Percentiles rank a stretch among this genome's conserved stretches.
phyloP scores from a whole-genome alignment of 768 basidiomycete genomes.

The Boletus subparvulus region DNA sequence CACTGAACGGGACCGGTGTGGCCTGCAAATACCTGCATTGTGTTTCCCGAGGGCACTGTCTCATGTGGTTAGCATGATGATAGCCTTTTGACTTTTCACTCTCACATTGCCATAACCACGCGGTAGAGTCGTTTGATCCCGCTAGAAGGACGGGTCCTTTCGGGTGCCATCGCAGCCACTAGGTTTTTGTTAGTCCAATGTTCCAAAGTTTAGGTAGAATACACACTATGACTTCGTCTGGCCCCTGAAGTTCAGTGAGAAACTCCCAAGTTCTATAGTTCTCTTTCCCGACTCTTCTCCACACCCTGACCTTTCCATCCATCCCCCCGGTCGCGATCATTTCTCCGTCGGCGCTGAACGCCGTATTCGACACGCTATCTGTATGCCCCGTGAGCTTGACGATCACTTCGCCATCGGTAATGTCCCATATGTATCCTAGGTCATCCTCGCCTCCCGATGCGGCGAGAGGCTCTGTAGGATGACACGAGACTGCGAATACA shows the following conservation, averaged over 20 bases:
- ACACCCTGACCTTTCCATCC: constrained; percentile 93
- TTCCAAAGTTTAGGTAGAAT: background rate
- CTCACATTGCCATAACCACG: constrained; percentile 97
- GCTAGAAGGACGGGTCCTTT: constrained; percentile 85
- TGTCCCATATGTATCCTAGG: constrained; percentile 90
- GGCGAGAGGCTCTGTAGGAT: constrained; percentile 79
- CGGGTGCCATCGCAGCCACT: constrained; percentile 98
- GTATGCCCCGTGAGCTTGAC: constrained; percentile 89
- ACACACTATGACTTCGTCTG: constrained; percentile 92
- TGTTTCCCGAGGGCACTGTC: constrained; percentile 89
- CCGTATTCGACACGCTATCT: constrained; percentile 80
- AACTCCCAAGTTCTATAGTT: constrained; percentile 89
- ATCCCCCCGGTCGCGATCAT: constrained; percentile 95
- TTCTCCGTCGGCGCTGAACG: constrained; percentile 88
- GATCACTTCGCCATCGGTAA: constrained; percentile 75
- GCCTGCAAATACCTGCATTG: constrained; percentile 94
- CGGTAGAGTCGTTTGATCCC: constrained; percentile 88
- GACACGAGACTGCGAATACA: constrained; percentile 81
- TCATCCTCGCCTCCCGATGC: constrained; percentile 96
- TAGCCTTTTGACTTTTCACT: background rate
- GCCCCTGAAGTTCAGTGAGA: constrained; percentile 87
- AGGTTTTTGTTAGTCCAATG: constrained; percentile 1
- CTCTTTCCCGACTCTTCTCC: constrained; percentile 80
- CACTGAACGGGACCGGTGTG: constrained; percentile 83
- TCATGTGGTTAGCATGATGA: background rate